Evolutionary conservation across 202 grass and related monocot species (phyloP).

Genomic region (Brachypodium distachyon): DNA sequence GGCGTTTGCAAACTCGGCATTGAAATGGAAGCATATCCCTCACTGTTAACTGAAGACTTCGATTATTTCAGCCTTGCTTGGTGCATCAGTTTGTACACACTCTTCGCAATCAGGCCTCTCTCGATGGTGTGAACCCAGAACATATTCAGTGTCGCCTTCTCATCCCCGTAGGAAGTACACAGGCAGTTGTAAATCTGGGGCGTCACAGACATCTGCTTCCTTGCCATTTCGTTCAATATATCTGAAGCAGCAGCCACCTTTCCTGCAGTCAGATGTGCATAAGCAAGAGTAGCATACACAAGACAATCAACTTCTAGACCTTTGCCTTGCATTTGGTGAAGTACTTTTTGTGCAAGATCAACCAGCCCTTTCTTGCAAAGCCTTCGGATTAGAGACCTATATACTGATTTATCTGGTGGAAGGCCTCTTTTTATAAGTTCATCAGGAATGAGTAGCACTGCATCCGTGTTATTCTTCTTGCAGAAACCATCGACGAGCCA

Average conservation of each 20-base stretch:
- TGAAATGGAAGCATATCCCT: background rate
- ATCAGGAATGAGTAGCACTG: conserved; percentile 54
- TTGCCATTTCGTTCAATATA: conserved; percentile 54
- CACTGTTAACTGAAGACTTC: background rate
- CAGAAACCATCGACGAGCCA: conserved; percentile 79
- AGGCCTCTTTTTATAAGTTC: conserved; percentile 58
- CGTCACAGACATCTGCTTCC: conserved; percentile 41
- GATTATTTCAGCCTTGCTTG: conserved; percentile 15
- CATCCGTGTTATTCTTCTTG: conserved; percentile 47
- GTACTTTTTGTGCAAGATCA: conserved; percentile 50
- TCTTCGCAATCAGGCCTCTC: conserved; percentile 60
- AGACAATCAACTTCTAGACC: conserved; percentile 50
- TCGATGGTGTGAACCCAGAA: conserved; percentile 60
- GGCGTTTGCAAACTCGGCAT: background rate
- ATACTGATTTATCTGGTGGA: conserved; percentile 57
- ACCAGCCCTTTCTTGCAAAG: conserved; percentile 63
- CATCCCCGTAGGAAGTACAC: conserved; percentile 45
- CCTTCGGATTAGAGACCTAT: conserved; percentile 76
- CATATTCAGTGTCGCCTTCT: conserved; percentile 44
- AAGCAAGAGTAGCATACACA: conserved; percentile 57
- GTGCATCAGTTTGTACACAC: conserved; percentile 41
- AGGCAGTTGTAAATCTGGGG: conserved; percentile 57
- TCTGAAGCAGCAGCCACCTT: conserved; percentile 33
- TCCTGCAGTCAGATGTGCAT: conserved; percentile 47
- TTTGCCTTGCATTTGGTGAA: conserved; percentile 58